Base-by-base conservation (phyloP, 345 rosid species). In the Sonneratia caseolaris region DNA sequence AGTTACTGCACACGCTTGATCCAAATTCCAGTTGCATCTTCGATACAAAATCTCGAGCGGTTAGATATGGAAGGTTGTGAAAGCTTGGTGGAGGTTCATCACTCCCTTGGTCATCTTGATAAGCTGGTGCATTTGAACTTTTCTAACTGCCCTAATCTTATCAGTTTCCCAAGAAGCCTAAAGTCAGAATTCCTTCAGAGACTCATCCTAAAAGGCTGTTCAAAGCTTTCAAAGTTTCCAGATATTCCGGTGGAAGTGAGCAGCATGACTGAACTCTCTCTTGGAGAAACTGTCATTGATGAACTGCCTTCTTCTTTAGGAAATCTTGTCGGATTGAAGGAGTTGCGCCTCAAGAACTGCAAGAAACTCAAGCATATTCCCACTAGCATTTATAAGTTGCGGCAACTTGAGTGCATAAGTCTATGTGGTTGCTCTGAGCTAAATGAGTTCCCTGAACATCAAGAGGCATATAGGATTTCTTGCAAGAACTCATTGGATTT, bases 221-320 rank as follows among this genome's bases (percentile, higher is more conserved):
- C 57, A 27, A 56, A 27, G 57, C 79, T 76, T 18, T 6, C 42
- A 48, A 71, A 7, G 37, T 76, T 76, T 61, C 75, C 79, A 0
- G 69, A 71, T 68, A 66, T 76, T 68, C 62, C 32, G 22, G 70
- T 48, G 21, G 36, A 0, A 43, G 51, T 74, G 56, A 35, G 40
- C 27, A 5, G 59, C 12, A 27, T 76, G 45, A 21, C 32, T 56
- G 16, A 4, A 15, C 59, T 76, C 3, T 14, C 36, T 11, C 64
- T 76, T 7, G 1, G 57, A 38, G 64, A 49, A 37, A 76, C 74
- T 68, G 71, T 72, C 24, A 67, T 76, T 1, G 61, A 57, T 38
- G 75, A 71, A 76, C 61, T 76, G 13, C 74, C 75, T 3, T 45
- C 48, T 18, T 66, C 79, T n/a, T 0, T 76, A 0, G 45, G 37